phyloP scores from a whole-genome alignment of 2,329 filamentous ascomycete species.

The Colletotrichum sp. region DNA sequence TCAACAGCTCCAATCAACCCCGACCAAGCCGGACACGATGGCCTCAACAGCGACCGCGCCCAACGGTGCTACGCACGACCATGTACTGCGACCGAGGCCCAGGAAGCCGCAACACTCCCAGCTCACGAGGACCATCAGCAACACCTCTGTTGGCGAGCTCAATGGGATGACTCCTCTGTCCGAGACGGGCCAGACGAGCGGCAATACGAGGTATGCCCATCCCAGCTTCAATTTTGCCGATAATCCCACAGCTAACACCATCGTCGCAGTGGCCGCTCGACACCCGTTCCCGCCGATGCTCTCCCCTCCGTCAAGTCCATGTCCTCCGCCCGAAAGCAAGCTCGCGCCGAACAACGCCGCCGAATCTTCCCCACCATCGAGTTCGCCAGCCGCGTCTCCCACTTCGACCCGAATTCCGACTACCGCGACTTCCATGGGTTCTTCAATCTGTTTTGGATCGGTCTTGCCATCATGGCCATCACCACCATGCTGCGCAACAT shows the following conservation, averaged over 20 bases:
- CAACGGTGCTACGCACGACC: conserved; percentile 34
- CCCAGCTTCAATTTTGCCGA: not conserved
- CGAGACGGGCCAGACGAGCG: conserved; percentile 17
- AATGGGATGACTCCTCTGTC: conserved; percentile 6
- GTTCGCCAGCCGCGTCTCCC: conserved; percentile 88
- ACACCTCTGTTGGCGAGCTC: conserved; percentile 14
- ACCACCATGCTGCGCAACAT: conserved; percentile 93
- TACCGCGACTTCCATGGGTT: conserved; percentile 96
- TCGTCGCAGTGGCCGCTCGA: conserved; percentile 73
- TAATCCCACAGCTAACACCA: not conserved
- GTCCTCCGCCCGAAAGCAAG: conserved; percentile 82
- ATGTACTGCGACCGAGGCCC: conserved; percentile 54
- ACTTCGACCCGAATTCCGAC: conserved; percentile 92
- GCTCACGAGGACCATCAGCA: conserved; percentile 20
- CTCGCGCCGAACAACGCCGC: conserved; percentile 79
- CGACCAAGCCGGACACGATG: not conserved
- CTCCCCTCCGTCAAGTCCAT: conserved; percentile 91
- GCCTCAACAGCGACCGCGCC: conserved; percentile 9
- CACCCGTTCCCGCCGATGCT: conserved; percentile 85
- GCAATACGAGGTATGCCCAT: conserved; percentile 10
- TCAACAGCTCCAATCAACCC: not conserved
- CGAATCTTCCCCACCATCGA: conserved; percentile 93
- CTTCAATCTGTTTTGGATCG: conserved; percentile 98
- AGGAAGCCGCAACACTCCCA: conserved; percentile 56
- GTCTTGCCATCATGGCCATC: conserved; percentile 93